A percentile compares a stretch with the other conserved stretches of the same genome.
Evolutionary conservation across 345 rosid genomes (phyloP).

Genomic region (Populus pruinosa): DNA sequence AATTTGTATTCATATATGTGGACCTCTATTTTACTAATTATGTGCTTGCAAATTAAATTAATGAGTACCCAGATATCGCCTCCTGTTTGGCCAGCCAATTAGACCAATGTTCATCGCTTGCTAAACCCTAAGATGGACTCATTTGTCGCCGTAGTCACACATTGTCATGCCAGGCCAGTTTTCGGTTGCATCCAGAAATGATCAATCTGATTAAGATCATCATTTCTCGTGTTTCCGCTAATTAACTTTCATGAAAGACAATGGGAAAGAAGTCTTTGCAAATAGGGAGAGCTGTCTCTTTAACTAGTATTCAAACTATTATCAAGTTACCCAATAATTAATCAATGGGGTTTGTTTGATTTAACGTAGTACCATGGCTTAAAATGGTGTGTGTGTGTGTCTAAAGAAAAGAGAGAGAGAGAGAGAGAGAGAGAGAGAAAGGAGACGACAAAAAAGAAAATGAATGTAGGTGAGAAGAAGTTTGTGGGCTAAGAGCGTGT

Average conservation of each 20-base stretch:
- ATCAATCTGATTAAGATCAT: not conserved
- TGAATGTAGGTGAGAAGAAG: constrained; percentile 15
- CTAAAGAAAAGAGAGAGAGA: not conserved
- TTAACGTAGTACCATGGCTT: constrained; percentile 46
- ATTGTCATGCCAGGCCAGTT: not conserved
- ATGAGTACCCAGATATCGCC: not conserved
- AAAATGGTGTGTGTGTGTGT: constrained; percentile 7
- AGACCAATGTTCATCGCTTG: not conserved
- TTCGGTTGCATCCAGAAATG: no score
- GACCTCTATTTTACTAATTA: not conserved
- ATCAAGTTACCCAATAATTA: constrained; percentile 15
- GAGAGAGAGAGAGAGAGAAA: not conserved
- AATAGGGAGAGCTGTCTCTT: constrained; percentile 45
- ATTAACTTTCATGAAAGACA: constrained; percentile 26
- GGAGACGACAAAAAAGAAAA: not conserved
- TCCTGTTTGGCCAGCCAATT: constrained; percentile 7
- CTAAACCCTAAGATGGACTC: not conserved
- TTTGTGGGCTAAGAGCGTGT: constrained; percentile 27
- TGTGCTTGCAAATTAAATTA: not conserved
- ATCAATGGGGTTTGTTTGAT: constrained; percentile 27
- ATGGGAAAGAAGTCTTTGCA: constrained; percentile 40
- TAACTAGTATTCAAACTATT: constrained; percentile 16
- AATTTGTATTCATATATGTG: not conserved
- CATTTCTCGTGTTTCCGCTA: not conserved
- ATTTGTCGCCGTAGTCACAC: not conserved